Evolutionary conservation across 2,329 filamentous ascomycete genomes (phyloP).

Genomic region (Colletotrichum camelliae): DNA sequence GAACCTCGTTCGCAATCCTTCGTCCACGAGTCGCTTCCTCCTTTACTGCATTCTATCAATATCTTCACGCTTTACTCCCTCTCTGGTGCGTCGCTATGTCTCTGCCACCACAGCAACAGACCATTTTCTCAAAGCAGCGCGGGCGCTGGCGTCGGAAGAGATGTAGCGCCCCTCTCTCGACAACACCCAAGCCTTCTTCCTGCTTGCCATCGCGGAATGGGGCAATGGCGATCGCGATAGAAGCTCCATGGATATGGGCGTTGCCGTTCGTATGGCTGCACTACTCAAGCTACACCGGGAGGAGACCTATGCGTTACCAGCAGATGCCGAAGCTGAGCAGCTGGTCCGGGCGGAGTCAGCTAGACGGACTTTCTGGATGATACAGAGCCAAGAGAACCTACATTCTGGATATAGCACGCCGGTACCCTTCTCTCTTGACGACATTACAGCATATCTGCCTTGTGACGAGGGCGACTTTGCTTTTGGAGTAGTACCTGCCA

Average conservation of each 20-base stretch:
- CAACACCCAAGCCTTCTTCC: not conserved
- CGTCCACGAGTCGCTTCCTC: not conserved
- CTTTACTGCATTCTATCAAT: not conserved
- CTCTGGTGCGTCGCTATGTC: not conserved
- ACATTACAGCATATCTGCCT: not conserved
- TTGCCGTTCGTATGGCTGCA: not conserved
- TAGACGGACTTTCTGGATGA: not conserved
- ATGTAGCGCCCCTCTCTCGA: not conserved
- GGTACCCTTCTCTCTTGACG: not conserved
- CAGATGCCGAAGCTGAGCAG: not conserved
- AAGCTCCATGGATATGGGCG: not conserved
- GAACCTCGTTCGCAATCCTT: not conserved
- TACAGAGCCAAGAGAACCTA: not conserved
- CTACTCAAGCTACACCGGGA: not conserved
- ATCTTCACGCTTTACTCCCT: not conserved
- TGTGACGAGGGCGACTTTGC: not conserved
- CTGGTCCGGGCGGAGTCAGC: not conserved
- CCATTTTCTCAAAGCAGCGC: not conserved
- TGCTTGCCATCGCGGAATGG: not conserved
- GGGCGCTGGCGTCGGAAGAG: not conserved
- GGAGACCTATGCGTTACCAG: not conserved
- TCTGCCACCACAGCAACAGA: not conserved
- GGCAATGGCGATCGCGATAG: not conserved
- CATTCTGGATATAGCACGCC: not conserved
- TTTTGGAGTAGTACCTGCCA: not conserved